Base-by-base conservation (phyloP, 106 monocot genomes). In the Acorus calamus region DNA sequence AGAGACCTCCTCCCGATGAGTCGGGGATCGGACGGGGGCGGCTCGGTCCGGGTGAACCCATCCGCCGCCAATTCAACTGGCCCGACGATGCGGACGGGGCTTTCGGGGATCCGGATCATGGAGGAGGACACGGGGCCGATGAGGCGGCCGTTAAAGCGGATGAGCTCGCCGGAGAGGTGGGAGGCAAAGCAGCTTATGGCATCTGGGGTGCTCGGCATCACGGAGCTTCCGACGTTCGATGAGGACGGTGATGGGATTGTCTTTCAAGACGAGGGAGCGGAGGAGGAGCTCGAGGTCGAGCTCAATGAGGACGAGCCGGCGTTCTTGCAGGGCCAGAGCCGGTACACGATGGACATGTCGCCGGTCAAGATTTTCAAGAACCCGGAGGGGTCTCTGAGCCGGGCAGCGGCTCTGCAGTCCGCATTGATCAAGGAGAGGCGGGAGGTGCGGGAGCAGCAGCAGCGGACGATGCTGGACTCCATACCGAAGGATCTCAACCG, bases 281-380 rank as follows among this genome's bases (percentile, higher is more conserved):
- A 94, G 64, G 86, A 94, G 74, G 93, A 94, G 73, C 81, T 89
- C 11, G 93, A 94, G 62, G 79, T 94, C 43, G 93, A 94, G 69
- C 68, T 94, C 2, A 94, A 94, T 72, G 93, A 94, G 70, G 93
- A 94, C 57, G 93, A 94, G 68, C 93, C 93, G 11, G 85, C 82
- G 2, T 94, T 93, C 73, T 79, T 94, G 54, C 86, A 94, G 42
- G 93, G 93, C n/a, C 93, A 94, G 75, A 94, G 83, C 49, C 55
- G 89, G 57, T 94, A 83, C 44, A 89, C 89, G 0, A 86, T 94
- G 12, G 93, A 94, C 53, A 94, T 94, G 93, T 94, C 93, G 2
- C 93, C 93, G 28, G 89, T 94, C 4, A 94, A 94, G 62, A 94
- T 94, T 50, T 94, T 94, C 77, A 94, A 89, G 74, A 94, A 94